Base-by-base conservation (phyloP, 164 flowering plant genomes). In the Stephania yunnanensis region DNA sequence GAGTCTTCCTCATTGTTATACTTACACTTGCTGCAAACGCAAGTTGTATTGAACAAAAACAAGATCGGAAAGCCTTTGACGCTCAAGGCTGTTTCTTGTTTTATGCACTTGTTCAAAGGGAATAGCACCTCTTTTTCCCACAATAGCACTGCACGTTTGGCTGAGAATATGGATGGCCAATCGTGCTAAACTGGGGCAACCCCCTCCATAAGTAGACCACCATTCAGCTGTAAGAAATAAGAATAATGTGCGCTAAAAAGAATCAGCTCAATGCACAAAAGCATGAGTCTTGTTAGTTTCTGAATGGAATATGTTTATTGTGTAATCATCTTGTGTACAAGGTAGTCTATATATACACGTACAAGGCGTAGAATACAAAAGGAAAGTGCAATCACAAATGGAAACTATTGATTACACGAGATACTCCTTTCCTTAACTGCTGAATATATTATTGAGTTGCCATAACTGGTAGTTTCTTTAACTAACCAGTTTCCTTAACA, bases 131-230 rank as follows among this genome's bases (percentile, higher is more conserved):
- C 74, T 82, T 70, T 76, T 83, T 72, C 79, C 79, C 46, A 82
- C 82, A 46, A 75, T 79, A 61, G 86, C 82, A 77, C 92, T 84
- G 83, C 95, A 90, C 25, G 90, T 87, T 80, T 90, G 98, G 76
- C 92, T 85, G 52, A 91, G 94, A 83, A 93, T 82, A 44, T 88
- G 93, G 71, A 86, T 79, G 20, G 97, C 97, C 78, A 93, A 80
- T 46, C 92, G 89, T 50, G 92, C 83, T 86, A 91, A 82, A 82
- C 93, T 89, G 65, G 97, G 97, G 83, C 97, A 92, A 77, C 89
- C 86, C 63, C 93, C 97, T 79, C 97, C 98, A 83, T 90, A 90
- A 48, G 92, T 90, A 75, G 93, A 88, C 98, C 98, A 93, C 98
- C 98, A 95, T 82, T 91, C 97, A 73, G 83, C 97, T 95, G 58